Conservation (phyloP, 352 stramenopile genomes). For the Phytophthora foliorum region DNA sequence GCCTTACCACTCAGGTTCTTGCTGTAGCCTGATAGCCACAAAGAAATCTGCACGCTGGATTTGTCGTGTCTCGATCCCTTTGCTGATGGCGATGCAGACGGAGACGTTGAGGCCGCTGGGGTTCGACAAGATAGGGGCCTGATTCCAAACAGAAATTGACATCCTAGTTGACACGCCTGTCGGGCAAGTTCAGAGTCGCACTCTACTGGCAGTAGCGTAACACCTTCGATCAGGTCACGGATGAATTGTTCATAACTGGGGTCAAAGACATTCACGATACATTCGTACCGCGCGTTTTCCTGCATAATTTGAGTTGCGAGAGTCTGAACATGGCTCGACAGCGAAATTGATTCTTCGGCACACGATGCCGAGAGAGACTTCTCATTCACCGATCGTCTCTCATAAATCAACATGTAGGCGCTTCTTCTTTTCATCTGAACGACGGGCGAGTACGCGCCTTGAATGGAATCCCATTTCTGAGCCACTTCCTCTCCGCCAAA, state of each 20-base stretch:
- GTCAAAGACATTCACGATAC: constrained; percentile 49
- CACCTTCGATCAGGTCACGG: constrained; percentile 19
- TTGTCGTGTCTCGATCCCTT: neutral
- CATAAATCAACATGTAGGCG: constrained; percentile 87
- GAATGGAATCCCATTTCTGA: constrained; percentile 58
- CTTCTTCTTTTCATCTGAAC: constrained; percentile 75
- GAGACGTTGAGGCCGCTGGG: neutral
- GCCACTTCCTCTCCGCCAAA: constrained; percentile 91
- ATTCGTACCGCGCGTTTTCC: constrained; percentile 48
- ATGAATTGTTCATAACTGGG: constrained; percentile 45
- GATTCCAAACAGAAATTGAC: constrained; percentile 56
- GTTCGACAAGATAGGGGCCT: constrained; percentile 25
- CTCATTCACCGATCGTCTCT: constrained; percentile 34
- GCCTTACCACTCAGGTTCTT: neutral
- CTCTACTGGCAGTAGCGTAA: neutral
- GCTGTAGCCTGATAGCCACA: constrained; percentile 23
- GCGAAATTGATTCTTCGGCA: neutral
- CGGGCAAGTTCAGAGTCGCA: constrained; percentile 11
- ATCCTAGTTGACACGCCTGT: constrained; percentile 33
- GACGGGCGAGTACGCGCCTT: constrained; percentile 34
- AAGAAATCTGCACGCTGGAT: constrained; percentile 7
- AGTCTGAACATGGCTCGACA: constrained; percentile 22
- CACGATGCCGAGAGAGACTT: neutral
- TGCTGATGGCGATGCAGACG: neutral
- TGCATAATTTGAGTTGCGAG: constrained; percentile 30